Evolutionary conservation across 768 basidiomycete species (phyloP), one percentile per base, ranked within the genome.

Genomic region (Suillus brevipes): DNA sequence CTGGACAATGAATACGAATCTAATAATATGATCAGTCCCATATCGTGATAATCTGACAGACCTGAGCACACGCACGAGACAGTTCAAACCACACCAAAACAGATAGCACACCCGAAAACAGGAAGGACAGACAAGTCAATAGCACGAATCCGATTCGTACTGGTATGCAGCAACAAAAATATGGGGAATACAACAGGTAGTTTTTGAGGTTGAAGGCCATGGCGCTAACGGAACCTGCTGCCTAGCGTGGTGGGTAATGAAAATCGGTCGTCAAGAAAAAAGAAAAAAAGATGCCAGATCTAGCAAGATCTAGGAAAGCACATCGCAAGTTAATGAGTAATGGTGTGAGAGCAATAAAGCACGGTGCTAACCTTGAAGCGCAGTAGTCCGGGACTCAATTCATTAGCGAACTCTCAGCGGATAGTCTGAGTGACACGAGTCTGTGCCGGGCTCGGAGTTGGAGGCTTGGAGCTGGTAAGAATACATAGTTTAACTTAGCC

Each of bases 81-180:
- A 89, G 74, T 71, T 89, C 85, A 72, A 85, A 87, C 89, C 88
- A 90, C 31, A 88, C 69, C 42, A 85, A 71, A 66, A 85, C 73
- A 3, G 86, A 79, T 38, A 89, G 76, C 20, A 83, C 65, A 2
- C 84, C 88, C 9, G 86, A 79, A 37, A 89, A 75, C 23, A 88
- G 67, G 62, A 88, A 82, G 1, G 83, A 83, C 9, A 89, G 73
- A 3, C 82, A 64, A 36, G 86, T 80, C 79, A 87, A 82, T 52
- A 83, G 68, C 53, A 86, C 77, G 38, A 89, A 87, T 40, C 89
- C 87, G 6, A 84, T 63, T 64, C 89, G 82, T 7, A 88, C 86
- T 36, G 87, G 87, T 66, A 89, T 72, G 68, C 88, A 88, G 68
- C 80, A 88, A 70, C 89, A 90, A 71, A 84, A 89, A 4, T 78